These are phyloP conservation scores for Lithospermum erythrorhizon DNA, from an alignment of 257 asterid species.

Conservation along the genomic window DNA sequence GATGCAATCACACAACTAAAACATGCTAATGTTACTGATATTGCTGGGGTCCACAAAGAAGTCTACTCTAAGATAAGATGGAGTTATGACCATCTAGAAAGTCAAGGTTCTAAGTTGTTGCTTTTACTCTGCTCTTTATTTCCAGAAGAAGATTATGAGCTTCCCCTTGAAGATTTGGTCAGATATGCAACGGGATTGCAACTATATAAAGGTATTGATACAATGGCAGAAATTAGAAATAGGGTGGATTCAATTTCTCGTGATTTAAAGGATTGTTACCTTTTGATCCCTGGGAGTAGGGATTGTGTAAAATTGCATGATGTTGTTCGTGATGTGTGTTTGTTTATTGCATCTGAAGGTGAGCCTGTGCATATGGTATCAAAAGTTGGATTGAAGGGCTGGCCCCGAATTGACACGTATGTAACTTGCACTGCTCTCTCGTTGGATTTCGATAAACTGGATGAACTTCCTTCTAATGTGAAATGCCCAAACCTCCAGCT, in stretches of 20 bases:
- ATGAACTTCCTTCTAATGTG: background rate
- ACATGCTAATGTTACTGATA: conserved; percentile 2
- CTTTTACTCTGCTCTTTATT: conserved; percentile 10
- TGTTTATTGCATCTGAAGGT: conserved; percentile 9
- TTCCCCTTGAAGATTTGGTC: conserved; percentile 3
- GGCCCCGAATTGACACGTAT: background rate
- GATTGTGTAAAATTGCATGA: conserved; percentile 1
- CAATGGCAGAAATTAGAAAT: conserved; percentile 1
- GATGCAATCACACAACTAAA: background rate
- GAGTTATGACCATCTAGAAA: conserved; percentile 15
- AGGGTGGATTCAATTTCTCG: background rate
- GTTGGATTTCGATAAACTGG: background rate
- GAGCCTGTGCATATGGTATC: conserved; percentile 3
- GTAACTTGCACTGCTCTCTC: background rate
- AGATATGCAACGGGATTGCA: conserved; percentile 1
- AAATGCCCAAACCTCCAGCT: background rate
- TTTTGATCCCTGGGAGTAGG: background rate
- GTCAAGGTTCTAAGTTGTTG: conserved; percentile 8
- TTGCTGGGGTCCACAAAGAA: background rate
- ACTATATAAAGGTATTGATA: background rate
- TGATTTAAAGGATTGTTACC: conserved; percentile 1
- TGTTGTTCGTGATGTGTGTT: conserved; percentile 7
- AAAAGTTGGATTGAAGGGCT: conserved; percentile 2
- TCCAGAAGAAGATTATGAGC: background rate
- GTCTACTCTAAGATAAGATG: conserved; percentile 10